These are phyloP conservation scores for Myriangium duriaei DNA, from an alignment of 2,329 filamentous ascomycete genomes.

Conservation along the genomic window DNA sequence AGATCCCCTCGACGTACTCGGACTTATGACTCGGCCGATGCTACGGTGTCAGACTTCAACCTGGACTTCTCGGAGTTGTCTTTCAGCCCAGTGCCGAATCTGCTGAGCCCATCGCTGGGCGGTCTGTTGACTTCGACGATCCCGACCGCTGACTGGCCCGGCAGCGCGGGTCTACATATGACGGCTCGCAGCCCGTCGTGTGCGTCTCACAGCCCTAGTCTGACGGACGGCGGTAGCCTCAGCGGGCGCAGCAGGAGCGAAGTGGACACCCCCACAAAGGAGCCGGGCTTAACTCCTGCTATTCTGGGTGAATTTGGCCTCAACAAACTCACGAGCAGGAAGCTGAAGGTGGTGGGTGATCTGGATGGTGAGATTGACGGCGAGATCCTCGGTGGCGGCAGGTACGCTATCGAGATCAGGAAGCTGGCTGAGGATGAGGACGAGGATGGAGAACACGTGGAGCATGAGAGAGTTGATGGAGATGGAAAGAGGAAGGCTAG, in stretches of 20 bases:
- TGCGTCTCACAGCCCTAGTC: conserved; percentile 4
- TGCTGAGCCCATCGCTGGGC: not conserved
- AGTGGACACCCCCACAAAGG: conserved; percentile 7
- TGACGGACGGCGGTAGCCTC: conserved; percentile 7
- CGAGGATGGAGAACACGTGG: conserved; percentile 1
- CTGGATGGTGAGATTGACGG: not conserved
- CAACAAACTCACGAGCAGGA: conserved; percentile 4
- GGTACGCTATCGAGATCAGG: not conserved
- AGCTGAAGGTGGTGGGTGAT: conserved; percentile 6
- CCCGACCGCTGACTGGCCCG: not conserved
- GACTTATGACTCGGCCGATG: conserved; percentile 11
- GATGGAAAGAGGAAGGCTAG: conserved; percentile 10
- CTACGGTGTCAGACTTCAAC: conserved; percentile 12
- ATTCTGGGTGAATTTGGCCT: conserved; percentile 1
- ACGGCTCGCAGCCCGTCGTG: conserved; percentile 7
- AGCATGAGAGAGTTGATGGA: conserved; percentile 3
- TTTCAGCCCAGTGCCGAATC: not conserved
- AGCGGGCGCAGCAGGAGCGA: conserved; percentile 5
- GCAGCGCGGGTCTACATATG: not conserved
- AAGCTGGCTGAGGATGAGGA: conserved; percentile 1
- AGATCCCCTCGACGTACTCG: conserved; percentile 7
- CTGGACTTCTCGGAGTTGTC: conserved; percentile 11
- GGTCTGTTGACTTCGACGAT: not conserved
- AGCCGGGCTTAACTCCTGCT: not conserved
- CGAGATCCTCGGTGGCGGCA: not conserved